Conservation (phyloP, 1,284 basidiomycete genomes). For the Ganoderma sp. region DNA sequence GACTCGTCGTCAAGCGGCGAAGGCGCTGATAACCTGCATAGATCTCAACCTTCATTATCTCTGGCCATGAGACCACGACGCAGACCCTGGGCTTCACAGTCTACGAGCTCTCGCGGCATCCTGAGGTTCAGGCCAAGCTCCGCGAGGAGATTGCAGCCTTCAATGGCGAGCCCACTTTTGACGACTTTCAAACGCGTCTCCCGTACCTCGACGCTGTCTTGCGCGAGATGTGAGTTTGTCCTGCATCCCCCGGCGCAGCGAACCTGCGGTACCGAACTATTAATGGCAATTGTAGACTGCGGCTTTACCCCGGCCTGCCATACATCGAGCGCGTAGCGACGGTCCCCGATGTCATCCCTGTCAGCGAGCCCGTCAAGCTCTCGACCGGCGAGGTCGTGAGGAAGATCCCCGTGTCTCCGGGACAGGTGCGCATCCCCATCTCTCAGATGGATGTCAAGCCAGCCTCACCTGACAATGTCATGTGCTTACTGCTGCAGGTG, state of each 20-base stretch:
- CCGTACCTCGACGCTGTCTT: conserved; percentile 41
- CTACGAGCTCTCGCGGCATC: conserved; percentile 38
- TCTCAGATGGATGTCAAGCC: too few species aligned
- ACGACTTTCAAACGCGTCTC: conserved; percentile 38
- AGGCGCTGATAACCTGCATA: not conserved
- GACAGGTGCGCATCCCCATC: conserved; percentile 27
- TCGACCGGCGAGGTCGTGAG: conserved; percentile 28
- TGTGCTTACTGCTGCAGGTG: conserved; percentile 15
- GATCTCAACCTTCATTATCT: conserved; percentile 32
- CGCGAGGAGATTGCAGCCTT: conserved; percentile 36
- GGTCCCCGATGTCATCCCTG: conserved; percentile 35
- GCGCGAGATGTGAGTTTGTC: conserved; percentile 27
- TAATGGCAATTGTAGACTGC: conserved; percentile 25
- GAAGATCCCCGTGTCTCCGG: conserved; percentile 30
- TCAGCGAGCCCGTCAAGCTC: conserved; percentile 32
- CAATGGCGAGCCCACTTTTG: conserved; percentile 37
- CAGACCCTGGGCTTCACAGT: conserved; percentile 34
- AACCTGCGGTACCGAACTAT: too few species aligned
- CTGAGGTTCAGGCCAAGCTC: conserved; percentile 37
- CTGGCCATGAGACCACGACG: conserved; percentile 38
- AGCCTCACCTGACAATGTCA: too few species aligned
- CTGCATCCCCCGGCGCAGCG: not conserved
- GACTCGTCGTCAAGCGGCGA: too few species aligned
- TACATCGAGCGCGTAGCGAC: conserved; percentile 33
- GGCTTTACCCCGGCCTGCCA: conserved; percentile 32